Evolutionary conservation across 495 filamentous ascomycete species (phyloP), one percentile per base, ranked within the genome.

Genomic region (Wilcoxina mikolae): DNA sequence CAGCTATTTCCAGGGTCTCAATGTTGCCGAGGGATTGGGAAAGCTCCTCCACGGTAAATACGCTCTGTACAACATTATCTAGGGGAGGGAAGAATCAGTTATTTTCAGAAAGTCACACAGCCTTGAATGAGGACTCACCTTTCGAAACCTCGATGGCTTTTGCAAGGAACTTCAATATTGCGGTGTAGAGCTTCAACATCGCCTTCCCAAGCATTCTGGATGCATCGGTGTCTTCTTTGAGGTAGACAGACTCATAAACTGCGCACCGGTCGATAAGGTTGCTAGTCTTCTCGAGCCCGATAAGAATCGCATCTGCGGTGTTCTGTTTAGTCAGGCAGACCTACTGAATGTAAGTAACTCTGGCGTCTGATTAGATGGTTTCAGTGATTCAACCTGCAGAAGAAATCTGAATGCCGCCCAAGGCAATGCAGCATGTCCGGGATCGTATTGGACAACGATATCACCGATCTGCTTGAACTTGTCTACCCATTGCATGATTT

Each of bases 361-460:
- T 12, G 3, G 24, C 12, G 51, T 23, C 0, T 20, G 17, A 2
- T 2, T 28, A 24, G 49, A 29, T 7, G 26, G 15, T 20, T 18
- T 9, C 7, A 18, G 24, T 23, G n/a, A 17, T 27, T 44, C 3
- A 42, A 70, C 68, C 59, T 70, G 58, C 12, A 74, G 58, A 12
- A 73, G 50, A 49, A 72, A 71, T 15, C 68, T 56, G 11, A 75
- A 56, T 9, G 55, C 69, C 4, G 68, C 73, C 73, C 73, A 74
- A 10, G 73, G 70, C 39, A 74, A 58, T 15, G 66, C 64, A 23
- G 68, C 67, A 64, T 74, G 70, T 1, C 46, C 60, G 11, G 68
- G 70, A 58, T 74, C 71, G 50, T 66, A 65, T 50, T 68, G 66
- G 15, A 62, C 54, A 7, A 67, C 65, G 11, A 66, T 54, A 54